Evolutionary conservation across 2,329 filamentous ascomycete species (phyloP).

Genomic region (Pezicula carpinea): DNA sequence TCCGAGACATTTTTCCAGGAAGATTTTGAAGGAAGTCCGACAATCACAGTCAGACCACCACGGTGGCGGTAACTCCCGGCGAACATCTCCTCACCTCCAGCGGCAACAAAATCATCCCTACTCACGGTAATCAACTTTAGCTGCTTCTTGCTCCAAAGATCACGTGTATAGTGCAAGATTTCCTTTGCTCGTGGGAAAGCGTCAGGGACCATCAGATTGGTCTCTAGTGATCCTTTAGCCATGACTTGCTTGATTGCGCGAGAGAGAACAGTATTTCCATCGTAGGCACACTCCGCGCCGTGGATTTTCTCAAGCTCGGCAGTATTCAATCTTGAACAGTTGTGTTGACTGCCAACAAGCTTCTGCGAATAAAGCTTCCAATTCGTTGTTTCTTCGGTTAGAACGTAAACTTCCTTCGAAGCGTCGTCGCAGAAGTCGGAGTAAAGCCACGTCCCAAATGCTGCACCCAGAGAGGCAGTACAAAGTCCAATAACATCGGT

Average conservation of each 20-base stretch:
- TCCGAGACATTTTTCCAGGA: conserved; percentile 3
- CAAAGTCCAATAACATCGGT: conserved; percentile 30
- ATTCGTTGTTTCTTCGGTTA: conserved; percentile 14
- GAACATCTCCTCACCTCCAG: conserved; percentile 3
- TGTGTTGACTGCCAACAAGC: conserved; percentile 9
- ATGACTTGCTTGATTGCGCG: conserved; percentile 4
- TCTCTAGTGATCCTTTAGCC: background rate
- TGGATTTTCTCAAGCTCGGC: background rate
- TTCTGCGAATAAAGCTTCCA: conserved; percentile 20
- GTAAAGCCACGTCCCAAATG: conserved; percentile 28
- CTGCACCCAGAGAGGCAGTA: conserved; percentile 28
- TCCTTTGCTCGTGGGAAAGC: background rate
- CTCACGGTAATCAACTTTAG: background rate
- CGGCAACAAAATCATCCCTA: background rate
- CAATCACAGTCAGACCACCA: conserved; percentile 2
- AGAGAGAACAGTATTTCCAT: conserved; percentile 2
- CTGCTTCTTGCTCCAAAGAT: background rate
- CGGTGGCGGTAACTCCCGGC: conserved; percentile 1
- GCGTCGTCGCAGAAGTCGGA: conserved; percentile 10
- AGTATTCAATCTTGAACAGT: background rate
- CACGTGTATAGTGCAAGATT: background rate
- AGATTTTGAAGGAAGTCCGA: conserved; percentile 3
- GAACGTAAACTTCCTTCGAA: background rate
- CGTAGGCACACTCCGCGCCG: conserved; percentile 1
- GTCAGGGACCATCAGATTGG: background rate